These are phyloP conservation scores for Diaporthe eres DNA, from an alignment of 2,329 filamentous ascomycete species.

Conservation along the genomic window DNA sequence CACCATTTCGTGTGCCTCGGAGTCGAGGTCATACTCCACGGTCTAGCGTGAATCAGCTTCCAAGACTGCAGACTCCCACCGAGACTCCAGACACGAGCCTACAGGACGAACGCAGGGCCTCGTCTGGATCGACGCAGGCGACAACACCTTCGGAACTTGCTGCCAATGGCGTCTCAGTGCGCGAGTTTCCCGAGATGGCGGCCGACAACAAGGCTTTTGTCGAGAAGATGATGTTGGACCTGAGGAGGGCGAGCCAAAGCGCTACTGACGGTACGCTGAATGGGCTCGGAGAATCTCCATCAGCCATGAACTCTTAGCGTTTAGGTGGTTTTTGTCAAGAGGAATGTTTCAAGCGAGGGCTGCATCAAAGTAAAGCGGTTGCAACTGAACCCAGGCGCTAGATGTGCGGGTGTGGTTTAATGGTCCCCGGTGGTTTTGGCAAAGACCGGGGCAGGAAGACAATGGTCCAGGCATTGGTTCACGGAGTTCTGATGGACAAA, in stretches of 20 bases:
- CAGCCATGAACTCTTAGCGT: not conserved
- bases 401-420: not conserved
- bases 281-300: constrained; percentile 10
- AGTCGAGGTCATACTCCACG: constrained; percentile 39
- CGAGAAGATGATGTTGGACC: constrained; percentile 66
- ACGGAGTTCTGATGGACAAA: constrained; percentile 14
- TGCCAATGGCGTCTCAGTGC: constrained; percentile 39
- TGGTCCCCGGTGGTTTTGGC: not conserved
- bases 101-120: constrained; percentile 40
- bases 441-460: not conserved
- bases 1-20: constrained; percentile 32
- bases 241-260: constrained; percentile 56
- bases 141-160: constrained; percentile 40
- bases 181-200: constrained; percentile 56
- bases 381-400: not conserved
- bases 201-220: constrained; percentile 63
- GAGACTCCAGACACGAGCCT: constrained; percentile 25
- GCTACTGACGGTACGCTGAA: not conserved
- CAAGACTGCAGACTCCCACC: constrained; percentile 36
- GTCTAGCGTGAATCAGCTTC: constrained; percentile 36
- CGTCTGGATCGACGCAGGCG: constrained; percentile 40
- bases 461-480: not conserved
- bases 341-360: not conserved
- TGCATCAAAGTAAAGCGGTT: not conserved
- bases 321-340: not conserved